Evolutionary conservation across 257 asterid species (phyloP), one percentile per base, ranked within the genome.

Genomic region (Linderniella brevidens): DNA sequence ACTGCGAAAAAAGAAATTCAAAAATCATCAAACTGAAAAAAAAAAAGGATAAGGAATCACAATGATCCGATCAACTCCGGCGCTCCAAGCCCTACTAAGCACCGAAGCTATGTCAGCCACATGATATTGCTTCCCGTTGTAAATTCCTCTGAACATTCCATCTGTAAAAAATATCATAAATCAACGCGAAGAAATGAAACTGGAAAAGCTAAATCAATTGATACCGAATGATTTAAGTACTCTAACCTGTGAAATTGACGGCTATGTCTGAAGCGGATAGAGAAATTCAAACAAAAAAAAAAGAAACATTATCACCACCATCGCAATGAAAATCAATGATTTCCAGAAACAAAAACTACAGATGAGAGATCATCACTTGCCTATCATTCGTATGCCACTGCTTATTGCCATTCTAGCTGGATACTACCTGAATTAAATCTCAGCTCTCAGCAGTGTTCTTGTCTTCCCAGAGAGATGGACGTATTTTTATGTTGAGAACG

Each of bases 51-150:
- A 4, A 46, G 4, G 25, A 16, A 16, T 67, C 67, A 88, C 98
- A 19, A 88, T 77, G 29, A 88, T 81, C 58, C 96, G 80, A 52
- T 88, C 92, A 42, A 84, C 93, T 32, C 98, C 96, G 19, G 98
- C 85, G 59, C 63, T 64, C 96, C 98, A 88, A 55, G 98, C 98
- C 76, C 98, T 77, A 67, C 56, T 68, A 50, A 88, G 74, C 46
- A 88, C 96, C 29, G 94, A 55, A 57, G 77, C 63, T 63, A 88
- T 78, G 63, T 88, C 98, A 38, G 94, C 74, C 9, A 55, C 75
- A 48, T 88, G 98, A 58, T 67, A 67, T 41, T 76, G 92, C 70
- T 88, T 88, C 54, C 98, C 96, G 52, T 88, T 78, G 80, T 88
- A 88, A 51, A 78, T 60, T 59, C 98, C 98, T 74, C 65, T 76